Evolutionary conservation across 2,329 filamentous ascomycete genomes (phyloP).

Genomic region (Microdochium paspali): DNA sequence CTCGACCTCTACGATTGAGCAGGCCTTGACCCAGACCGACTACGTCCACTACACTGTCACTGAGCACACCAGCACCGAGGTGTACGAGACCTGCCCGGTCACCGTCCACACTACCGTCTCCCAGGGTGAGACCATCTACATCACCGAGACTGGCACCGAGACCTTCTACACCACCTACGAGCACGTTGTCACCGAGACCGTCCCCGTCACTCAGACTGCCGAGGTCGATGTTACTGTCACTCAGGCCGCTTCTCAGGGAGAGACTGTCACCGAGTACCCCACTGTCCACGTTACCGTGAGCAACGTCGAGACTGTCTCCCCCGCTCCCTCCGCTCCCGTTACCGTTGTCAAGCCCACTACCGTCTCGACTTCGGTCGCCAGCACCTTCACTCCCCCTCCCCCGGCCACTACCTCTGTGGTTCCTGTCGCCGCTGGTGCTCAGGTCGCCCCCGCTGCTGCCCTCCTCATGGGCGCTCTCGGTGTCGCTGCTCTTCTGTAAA

Average conservation of each 20-base stretch:
- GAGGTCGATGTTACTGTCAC: slow-evolving; percentile 29
- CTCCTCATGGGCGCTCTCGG: slow-evolving; percentile 17
- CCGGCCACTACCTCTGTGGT: neutral
- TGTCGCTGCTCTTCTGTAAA: slow-evolving; percentile 14
- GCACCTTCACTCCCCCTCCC: neutral
- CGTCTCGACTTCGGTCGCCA: slow-evolving; percentile 1
- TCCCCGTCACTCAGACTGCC: slow-evolving; percentile 29
- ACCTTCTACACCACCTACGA: slow-evolving; percentile 27
- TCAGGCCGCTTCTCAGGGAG: slow-evolving; percentile 20
- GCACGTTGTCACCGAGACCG: slow-evolving; percentile 24
- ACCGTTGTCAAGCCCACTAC: slow-evolving; percentile 1
- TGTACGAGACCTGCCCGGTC: slow-evolving; percentile 26
- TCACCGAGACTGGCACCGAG: slow-evolving; percentile 32
- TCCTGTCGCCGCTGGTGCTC: neutral
- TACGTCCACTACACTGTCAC: slow-evolving; percentile 23
- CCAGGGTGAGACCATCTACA: slow-evolving; percentile 26
- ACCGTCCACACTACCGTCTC: slow-evolving; percentile 32
- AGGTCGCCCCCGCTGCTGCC: slow-evolving; percentile 11
- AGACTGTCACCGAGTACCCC: slow-evolving; percentile 23
- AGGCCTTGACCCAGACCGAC: slow-evolving; percentile 17
- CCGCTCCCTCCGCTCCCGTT: slow-evolving; percentile 10
- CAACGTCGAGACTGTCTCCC: slow-evolving; percentile 4
- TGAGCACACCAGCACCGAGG: slow-evolving; percentile 16
- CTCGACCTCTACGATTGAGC: slow-evolving; percentile 25
- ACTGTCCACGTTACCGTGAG: slow-evolving; percentile 20